A percentile compares a stretch with the other conserved stretches of the same genome.
These are phyloP conservation scores for Vachellia pachyceras DNA, from an alignment of 306 rosid genomes.

Conservation along the genomic window DNA sequence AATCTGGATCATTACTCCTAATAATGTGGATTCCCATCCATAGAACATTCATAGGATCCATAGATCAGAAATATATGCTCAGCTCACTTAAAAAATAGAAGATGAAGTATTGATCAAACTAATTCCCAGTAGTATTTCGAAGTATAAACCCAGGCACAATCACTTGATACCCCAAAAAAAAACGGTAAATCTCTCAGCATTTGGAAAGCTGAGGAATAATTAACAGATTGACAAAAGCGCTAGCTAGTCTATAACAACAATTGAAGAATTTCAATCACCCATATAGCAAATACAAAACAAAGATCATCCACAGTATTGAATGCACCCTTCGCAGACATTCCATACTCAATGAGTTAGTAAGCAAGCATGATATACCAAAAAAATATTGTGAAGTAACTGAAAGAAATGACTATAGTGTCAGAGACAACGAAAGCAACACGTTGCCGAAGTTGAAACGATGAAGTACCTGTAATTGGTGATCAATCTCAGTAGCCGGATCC, in stretches of 20 bases:
- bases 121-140: background rate
- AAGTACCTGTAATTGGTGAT: conserved; percentile 87
- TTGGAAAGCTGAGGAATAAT: conserved; percentile 15
- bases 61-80: background rate
- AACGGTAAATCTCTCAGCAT: conserved; percentile 12
- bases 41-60: conserved; percentile 5
- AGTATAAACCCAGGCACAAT: background rate
- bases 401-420: background rate
- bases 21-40: background rate
- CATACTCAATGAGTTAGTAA: background rate
- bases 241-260: background rate
- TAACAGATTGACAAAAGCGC: background rate
- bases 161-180: too few relatives aligned
- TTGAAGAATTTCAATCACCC: background rate
- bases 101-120: background rate
- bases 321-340: background rate
- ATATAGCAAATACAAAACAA: background rate
- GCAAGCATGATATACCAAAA: background rate
- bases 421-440: background rate
- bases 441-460: background rate
- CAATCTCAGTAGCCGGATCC: conserved; percentile 77
- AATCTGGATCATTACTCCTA: conserved; percentile 1
- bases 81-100: background rate
- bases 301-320: background rate
- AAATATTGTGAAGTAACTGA: background rate